These are phyloP conservation scores for Hemisphaericaspora nanyangensis DNA, from an alignment of 805 yeast species.

Conservation along the genomic window DNA sequence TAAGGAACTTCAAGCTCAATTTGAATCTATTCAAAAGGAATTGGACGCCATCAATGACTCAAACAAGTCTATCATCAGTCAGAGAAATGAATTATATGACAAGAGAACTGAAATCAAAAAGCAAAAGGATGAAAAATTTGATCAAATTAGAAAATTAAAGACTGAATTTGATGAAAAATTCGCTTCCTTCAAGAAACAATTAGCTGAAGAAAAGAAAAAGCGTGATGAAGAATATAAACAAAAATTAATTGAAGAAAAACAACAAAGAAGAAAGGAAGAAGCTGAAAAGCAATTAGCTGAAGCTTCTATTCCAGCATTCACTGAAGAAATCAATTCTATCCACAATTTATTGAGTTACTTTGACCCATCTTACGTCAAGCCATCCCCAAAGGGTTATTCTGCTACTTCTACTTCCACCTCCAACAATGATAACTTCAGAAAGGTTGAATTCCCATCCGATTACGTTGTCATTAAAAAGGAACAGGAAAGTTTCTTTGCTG, in stretches of 20 bases:
- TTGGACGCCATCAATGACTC: conserved; percentile 62
- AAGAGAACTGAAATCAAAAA: conserved; percentile 65
- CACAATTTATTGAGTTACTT: conserved; percentile 69
- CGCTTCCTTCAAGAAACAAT: conserved; percentile 62
- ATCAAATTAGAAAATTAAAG: conserved; percentile 64
- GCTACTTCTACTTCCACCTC: conserved; percentile 12
- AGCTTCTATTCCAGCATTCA: conserved; percentile 81
- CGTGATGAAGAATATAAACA: conserved; percentile 67
- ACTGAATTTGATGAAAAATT: conserved; percentile 72
- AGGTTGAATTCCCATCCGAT: conserved; percentile 59
- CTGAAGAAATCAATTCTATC: conserved; percentile 70
- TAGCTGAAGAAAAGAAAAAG: conserved; percentile 65
- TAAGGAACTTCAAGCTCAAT: conserved; percentile 63
- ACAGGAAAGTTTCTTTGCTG: conserved; percentile 55
- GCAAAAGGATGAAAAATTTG: conserved; percentile 65
- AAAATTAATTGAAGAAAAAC: conserved; percentile 47
- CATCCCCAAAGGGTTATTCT: conserved; percentile 26
- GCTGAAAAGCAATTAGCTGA: conserved; percentile 69
- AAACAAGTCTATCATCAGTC: conserved; percentile 59
- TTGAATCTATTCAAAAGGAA: conserved; percentile 64
- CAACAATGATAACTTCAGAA: conserved; percentile 35
- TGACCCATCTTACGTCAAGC: conserved; percentile 71
- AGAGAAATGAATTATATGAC: conserved; percentile 59
- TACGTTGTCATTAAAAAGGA: conserved; percentile 62
- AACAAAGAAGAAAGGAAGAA: conserved; percentile 47